Evolutionary conservation across 345 rosid species (phyloP), one percentile per base, ranked within the genome.

Genomic region (Lumnitzera racemosa): DNA sequence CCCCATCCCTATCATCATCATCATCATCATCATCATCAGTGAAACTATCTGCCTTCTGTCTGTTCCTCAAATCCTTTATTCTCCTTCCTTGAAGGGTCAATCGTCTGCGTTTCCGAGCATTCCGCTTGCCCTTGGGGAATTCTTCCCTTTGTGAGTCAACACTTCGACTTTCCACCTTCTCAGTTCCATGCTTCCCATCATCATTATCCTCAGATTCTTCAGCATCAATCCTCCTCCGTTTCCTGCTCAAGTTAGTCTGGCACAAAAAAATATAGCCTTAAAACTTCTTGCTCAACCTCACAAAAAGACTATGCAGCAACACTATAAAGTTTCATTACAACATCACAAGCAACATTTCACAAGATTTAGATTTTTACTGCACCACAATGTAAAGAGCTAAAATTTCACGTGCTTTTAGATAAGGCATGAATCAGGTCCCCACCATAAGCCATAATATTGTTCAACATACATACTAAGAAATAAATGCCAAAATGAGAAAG

Each of bases 121-220:
- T 84, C 48, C 96, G 72, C 75, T 95, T 95, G 43, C 96, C 99
- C 84, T 90, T 90, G 9, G 97, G 98, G 67, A 81, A 83, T 51
- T 86, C 96, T 63, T 90, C 96, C 59, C 76, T 82, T 61, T 81
- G 95, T 31, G 98, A 80, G 51, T 78, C 85, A 7, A 80, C 68
- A 72, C 77, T 64, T 63, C 67, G 80, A 61, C 78, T 59, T 27
- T 82, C 89, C 56, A 51, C 69, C 65, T 79, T 85, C 67, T 64
- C 58, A 17, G 52, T 67, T 65, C 80, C 70, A 55, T 76, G 84
- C 70, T 77, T 72, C 52, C 78, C 69, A 60, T 57, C 79, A 60
- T 83, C 95, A 11, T 76, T 82, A 56, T 88, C 97, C 49, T 87
- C 90, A 1, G 70, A 64, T 29, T 69, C 79, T 62, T 88, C 97